Percentiles rank a stretch among this genome's conserved stretches.
These are phyloP conservation scores for Scutellaria minor DNA, from an alignment of 257 asterid species.

Conservation along the genomic window DNA sequence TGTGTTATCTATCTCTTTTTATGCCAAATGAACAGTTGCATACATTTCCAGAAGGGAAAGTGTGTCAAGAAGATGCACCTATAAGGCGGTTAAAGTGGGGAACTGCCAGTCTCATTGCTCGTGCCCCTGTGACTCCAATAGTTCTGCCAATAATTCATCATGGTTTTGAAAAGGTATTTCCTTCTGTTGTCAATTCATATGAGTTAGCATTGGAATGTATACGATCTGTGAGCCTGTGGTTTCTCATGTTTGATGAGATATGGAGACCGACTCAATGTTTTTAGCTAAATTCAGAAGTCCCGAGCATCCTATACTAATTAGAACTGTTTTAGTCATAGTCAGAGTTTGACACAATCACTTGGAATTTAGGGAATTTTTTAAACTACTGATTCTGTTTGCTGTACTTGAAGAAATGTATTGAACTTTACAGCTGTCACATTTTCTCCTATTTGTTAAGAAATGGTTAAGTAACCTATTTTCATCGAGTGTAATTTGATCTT, in stretches of 20 bases:
- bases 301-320: constrained; percentile 1
- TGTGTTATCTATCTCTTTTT: constrained; percentile 9
- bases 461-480: neutral
- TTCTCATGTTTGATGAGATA: neutral
- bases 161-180: constrained; percentile 83
- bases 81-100: constrained; percentile 97
- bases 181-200: constrained; percentile 14
- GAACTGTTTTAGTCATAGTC: neutral
- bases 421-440: neutral
- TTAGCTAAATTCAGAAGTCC: neutral
- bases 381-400: constrained; percentile 10
- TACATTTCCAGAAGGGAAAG: constrained; percentile 99
- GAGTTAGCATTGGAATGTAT: constrained; percentile 13
- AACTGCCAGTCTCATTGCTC: constrained; percentile 95
- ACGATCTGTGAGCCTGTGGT: neutral
- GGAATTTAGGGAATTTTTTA: constrained; percentile 6
- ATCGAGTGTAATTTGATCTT: neutral
- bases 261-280: constrained; percentile 9
- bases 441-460: constrained; percentile 7
- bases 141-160: constrained; percentile 91
- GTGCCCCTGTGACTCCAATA: constrained; percentile 92
- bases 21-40: constrained; percentile 73
- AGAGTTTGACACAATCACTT: neutral
- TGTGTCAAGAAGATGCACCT: constrained; percentile 88
- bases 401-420: constrained; percentile 10